Conservation (phyloP, 2,329 filamentous ascomycete species). For the Calonectria honghensis region DNA sequence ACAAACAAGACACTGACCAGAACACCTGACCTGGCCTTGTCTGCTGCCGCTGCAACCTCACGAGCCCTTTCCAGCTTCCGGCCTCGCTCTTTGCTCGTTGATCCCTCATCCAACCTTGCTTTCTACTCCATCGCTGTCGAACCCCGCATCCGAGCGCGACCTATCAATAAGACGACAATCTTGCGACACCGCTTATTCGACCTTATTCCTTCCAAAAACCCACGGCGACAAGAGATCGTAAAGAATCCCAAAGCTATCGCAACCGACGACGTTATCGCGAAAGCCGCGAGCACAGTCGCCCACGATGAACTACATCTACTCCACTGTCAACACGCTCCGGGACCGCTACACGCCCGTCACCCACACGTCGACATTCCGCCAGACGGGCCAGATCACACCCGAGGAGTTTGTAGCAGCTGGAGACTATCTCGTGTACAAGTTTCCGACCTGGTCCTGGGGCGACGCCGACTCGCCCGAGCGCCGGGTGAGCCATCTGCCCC, state of each 20-base stretch:
- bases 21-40: slow-evolving; percentile 10
- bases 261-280: background rate
- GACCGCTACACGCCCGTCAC: slow-evolving; percentile 93
- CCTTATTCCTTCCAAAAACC: background rate
- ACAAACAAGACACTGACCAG: slow-evolving; percentile 20
- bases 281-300: background rate
- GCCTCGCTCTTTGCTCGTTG: background rate
- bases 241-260: background rate
- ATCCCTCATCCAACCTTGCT: background rate
- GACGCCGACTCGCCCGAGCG: slow-evolving; percentile 88
- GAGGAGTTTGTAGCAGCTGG: slow-evolving; percentile 97
- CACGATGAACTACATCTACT: slow-evolving; percentile 92
- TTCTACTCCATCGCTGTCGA: background rate
- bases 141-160: slow-evolving; percentile 37
- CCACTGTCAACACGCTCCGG: slow-evolving; percentile 92
- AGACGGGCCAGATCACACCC: slow-evolving; percentile 95
- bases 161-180: slow-evolving; percentile 24
- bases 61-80: background rate
- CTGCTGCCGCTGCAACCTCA: background rate
- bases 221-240: background rate
- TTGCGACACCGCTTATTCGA: slow-evolving; percentile 7
- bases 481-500: slow-evolving; percentile 86
- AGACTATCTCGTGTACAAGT: slow-evolving; percentile 99
- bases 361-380: slow-evolving; percentile 94
- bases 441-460: slow-evolving; percentile 98